These are phyloP conservation scores for Monosporascus sp. DNA, from an alignment of 2,329 filamentous ascomycete species.

Conservation along the genomic window DNA sequence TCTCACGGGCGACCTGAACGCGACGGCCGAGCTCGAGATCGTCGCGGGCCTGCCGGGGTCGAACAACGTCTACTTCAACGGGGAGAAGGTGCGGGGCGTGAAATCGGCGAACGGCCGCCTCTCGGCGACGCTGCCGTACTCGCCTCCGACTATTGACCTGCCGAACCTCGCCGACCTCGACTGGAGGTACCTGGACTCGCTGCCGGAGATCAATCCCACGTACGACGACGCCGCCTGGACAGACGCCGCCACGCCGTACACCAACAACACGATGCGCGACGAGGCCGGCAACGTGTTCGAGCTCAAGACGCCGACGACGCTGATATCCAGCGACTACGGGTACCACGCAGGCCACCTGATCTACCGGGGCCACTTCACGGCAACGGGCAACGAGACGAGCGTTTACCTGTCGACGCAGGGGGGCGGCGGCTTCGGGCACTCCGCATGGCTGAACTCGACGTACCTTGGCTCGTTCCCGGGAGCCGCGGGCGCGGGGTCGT, in stretches of 20 bases:
- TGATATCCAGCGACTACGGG: constrained; percentile 69
- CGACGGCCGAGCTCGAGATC: constrained; percentile 62
- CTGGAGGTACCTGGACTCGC: constrained; percentile 66
- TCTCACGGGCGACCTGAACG: constrained; percentile 67
- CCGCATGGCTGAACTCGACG: constrained; percentile 66
- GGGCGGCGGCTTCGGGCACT: constrained; percentile 61
- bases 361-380: constrained; percentile 65
- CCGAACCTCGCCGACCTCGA: constrained; percentile 53
- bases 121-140: too few relatives aligned
- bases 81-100: constrained; percentile 37
- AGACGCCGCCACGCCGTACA: constrained; percentile 47
- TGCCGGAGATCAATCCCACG: constrained; percentile 59
- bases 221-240: constrained; percentile 70
- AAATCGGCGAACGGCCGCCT: neutral
- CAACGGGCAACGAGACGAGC: constrained; percentile 53
- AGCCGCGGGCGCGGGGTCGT: constrained; percentile 9
- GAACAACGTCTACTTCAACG: constrained; percentile 58
- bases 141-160: constrained; percentile 23
- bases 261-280: constrained; percentile 48
- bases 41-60: constrained; percentile 52
- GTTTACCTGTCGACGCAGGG: constrained; percentile 59
- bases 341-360: constrained; percentile 65
- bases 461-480: constrained; percentile 42
- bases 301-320: constrained; percentile 54
- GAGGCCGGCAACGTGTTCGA: too few relatives aligned